Conservation (phyloP, 148 eudicot genomes). For the Oxyria digyna region DNA sequence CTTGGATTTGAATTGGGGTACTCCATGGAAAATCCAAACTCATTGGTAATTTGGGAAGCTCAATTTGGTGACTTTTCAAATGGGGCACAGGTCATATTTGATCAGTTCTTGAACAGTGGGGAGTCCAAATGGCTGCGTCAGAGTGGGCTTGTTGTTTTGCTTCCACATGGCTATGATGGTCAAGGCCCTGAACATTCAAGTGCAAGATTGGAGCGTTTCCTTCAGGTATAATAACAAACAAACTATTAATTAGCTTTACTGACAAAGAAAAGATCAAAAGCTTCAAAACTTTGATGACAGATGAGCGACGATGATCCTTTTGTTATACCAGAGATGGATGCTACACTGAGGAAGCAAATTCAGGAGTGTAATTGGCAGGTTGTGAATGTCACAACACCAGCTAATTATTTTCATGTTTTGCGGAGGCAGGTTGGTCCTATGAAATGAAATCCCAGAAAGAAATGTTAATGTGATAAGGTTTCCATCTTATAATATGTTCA, state of each 20-base stretch:
- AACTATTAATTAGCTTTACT: background rate
- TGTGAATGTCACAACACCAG: slow-evolving; percentile 74
- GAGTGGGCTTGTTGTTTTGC: slow-evolving; percentile 26
- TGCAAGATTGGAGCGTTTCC: slow-evolving; percentile 72
- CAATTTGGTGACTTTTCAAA: slow-evolving; percentile 33
- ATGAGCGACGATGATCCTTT: slow-evolving; percentile 68
- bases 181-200: slow-evolving; percentile 88
- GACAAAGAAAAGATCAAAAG: background rate
- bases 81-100: slow-evolving; percentile 17
- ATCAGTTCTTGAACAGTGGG: slow-evolving; percentile 19
- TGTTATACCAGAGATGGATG: slow-evolving; percentile 78
- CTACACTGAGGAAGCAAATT: slow-evolving; percentile 57
- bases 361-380: slow-evolving; percentile 86
- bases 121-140: slow-evolving; percentile 19
- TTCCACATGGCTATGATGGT: slow-evolving; percentile 78
- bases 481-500: background rate
- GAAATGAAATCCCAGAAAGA: background rate
- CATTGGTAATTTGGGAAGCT: slow-evolving; percentile 80
- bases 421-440: slow-evolving; percentile 47
- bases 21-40: slow-evolving; percentile 73
- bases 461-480: background rate
- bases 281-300: slow-evolving; percentile 14
- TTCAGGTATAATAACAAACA: slow-evolving; percentile 34
- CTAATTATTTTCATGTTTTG: slow-evolving; percentile 68
- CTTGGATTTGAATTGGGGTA: slow-evolving; percentile 75